Percentiles rank a stretch among this genome's conserved stretches.
phyloP scores from a whole-genome alignment of 495 filamentous ascomycete species.

The Patellaria atrata region DNA sequence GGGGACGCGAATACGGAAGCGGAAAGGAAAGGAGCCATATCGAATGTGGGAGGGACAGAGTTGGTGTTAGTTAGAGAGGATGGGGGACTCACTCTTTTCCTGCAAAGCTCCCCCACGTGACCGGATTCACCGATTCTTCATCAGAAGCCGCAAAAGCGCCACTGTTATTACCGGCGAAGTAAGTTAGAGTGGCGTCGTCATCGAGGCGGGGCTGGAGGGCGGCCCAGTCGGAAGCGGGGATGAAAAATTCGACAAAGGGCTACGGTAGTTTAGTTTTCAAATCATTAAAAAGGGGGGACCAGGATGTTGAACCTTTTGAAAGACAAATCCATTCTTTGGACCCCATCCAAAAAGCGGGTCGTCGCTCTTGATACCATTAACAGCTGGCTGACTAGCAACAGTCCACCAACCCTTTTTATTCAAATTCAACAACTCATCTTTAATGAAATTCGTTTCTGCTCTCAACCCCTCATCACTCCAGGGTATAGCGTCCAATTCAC shows the following conservation, averaged over 20 bases:
- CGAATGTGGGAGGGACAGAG: too few species aligned
- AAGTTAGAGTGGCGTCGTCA: slow-evolving; percentile 50
- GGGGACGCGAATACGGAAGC: too few species aligned
- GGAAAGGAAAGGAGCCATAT: too few species aligned
- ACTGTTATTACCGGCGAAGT: slow-evolving; percentile 63
- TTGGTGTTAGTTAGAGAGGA: too few species aligned
- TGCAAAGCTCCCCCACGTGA: slow-evolving; percentile 93
- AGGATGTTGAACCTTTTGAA: slow-evolving; percentile 51
- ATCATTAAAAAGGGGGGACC: background rate
- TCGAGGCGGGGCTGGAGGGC: slow-evolving; percentile 46
- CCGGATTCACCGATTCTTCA: slow-evolving; percentile 64
- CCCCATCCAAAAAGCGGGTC: slow-evolving; percentile 90
- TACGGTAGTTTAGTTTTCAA: background rate
- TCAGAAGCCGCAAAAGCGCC: slow-evolving; percentile 61
- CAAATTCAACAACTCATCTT: slow-evolving; percentile 52
- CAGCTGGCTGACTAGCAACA: slow-evolving; percentile 88
- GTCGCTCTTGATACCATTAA: slow-evolving; percentile 63
- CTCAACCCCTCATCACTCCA: slow-evolving; percentile 89
- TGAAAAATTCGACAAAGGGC: slow-evolving; percentile 92
- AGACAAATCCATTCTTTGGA: slow-evolving; percentile 81
- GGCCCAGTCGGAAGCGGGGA: slow-evolving; percentile 55
- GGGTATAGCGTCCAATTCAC: slow-evolving; percentile 61
- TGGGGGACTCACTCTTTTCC: slow-evolving; percentile 53
- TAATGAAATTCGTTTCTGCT: slow-evolving; percentile 70
- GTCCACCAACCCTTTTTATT: slow-evolving; percentile 90